Evolutionary conservation across 257 asterid species (phyloP).

Genomic region (Scutellaria minor): DNA sequence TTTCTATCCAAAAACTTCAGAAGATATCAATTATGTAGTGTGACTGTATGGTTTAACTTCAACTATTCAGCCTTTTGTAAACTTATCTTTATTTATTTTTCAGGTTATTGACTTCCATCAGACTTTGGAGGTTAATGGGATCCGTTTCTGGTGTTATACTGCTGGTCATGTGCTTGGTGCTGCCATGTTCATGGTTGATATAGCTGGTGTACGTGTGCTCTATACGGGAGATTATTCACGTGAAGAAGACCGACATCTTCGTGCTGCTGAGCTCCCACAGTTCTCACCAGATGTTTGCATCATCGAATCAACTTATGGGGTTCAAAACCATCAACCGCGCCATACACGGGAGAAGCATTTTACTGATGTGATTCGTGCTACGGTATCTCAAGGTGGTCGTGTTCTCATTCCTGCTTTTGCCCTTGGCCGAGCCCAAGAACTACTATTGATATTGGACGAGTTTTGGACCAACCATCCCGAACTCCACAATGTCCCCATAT

Average conservation of each 20-base stretch:
- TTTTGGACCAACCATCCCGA: slow-evolving; percentile 94
- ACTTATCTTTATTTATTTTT: slow-evolving; percentile 25
- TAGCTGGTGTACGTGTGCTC: slow-evolving; percentile 96
- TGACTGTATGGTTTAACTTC: neutral
- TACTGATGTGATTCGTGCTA: slow-evolving; percentile 81
- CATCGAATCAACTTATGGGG: slow-evolving; percentile 95
- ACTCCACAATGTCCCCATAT: slow-evolving; percentile 80
- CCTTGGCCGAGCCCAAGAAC: slow-evolving; percentile 96
- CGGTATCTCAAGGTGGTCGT: slow-evolving; percentile 91
- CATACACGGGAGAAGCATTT: slow-evolving; percentile 83
- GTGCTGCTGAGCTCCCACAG: slow-evolving; percentile 95
- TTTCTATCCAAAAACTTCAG: neutral
- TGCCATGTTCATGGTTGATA: slow-evolving; percentile 99
- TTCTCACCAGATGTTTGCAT: slow-evolving; percentile 96
- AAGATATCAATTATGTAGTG: neutral
- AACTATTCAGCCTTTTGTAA: slow-evolving; percentile 12
- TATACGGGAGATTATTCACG: slow-evolving; percentile 98
- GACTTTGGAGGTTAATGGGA: slow-evolving; percentile 90
- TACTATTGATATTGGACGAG: slow-evolving; percentile 88
- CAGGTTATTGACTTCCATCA: slow-evolving; percentile 99
- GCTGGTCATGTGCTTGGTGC: slow-evolving; percentile 99
- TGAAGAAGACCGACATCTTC: slow-evolving; percentile 97
- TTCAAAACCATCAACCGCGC: slow-evolving; percentile 90
- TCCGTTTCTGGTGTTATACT: slow-evolving; percentile 99
- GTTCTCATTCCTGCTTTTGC: slow-evolving; percentile 95